Conservation (phyloP, 1,284 basidiomycete species). For the Cutaneotrichosporon sp. region DNA sequence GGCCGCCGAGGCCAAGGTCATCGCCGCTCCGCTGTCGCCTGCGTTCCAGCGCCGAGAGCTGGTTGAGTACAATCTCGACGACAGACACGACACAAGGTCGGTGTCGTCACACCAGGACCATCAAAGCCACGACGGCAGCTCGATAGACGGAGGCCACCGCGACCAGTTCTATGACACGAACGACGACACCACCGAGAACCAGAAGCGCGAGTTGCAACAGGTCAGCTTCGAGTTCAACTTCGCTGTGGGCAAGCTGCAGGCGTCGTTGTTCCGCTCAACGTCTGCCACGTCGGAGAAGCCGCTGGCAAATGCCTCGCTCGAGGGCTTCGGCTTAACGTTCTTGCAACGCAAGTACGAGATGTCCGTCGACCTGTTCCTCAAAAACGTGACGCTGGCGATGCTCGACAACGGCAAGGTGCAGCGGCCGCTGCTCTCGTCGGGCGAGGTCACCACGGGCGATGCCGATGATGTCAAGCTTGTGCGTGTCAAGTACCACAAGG, state of each 20-base stretch:
- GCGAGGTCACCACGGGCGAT: slow-evolving; percentile 54
- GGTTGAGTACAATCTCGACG: slow-evolving; percentile 71
- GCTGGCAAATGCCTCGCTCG: slow-evolving; percentile 78
- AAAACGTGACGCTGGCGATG: slow-evolving; percentile 62
- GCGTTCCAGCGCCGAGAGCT: slow-evolving; percentile 58
- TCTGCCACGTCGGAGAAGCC: slow-evolving; percentile 43
- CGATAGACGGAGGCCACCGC: slow-evolving; percentile 30
- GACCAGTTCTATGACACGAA: slow-evolving; percentile 75
- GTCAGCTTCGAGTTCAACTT: slow-evolving; percentile 88
- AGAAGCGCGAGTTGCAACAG: slow-evolving; percentile 66
- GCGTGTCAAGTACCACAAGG: slow-evolving; percentile 75
- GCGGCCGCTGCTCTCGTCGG: slow-evolving; percentile 77
- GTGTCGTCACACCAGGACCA: slow-evolving; percentile 46
- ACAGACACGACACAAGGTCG: slow-evolving; percentile 42
- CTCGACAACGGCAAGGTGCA: slow-evolving; percentile 59
- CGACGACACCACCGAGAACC: slow-evolving; percentile 61
- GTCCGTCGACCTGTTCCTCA: slow-evolving; percentile 80
- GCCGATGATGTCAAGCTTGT: slow-evolving; percentile 67
- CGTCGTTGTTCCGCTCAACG: slow-evolving; percentile 69
- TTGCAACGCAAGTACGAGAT: slow-evolving; percentile 80
- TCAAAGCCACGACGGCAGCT: slow-evolving; percentile 42
- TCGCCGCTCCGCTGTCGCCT: slow-evolving; percentile 18
- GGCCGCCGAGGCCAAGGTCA: slow-evolving; percentile 7
- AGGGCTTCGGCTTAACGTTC: slow-evolving; percentile 76
- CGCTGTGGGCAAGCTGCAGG: slow-evolving; percentile 82